Evolutionary conservation across 768 basidiomycete species (phyloP).

Genomic region (Psilocybe azurescens): DNA sequence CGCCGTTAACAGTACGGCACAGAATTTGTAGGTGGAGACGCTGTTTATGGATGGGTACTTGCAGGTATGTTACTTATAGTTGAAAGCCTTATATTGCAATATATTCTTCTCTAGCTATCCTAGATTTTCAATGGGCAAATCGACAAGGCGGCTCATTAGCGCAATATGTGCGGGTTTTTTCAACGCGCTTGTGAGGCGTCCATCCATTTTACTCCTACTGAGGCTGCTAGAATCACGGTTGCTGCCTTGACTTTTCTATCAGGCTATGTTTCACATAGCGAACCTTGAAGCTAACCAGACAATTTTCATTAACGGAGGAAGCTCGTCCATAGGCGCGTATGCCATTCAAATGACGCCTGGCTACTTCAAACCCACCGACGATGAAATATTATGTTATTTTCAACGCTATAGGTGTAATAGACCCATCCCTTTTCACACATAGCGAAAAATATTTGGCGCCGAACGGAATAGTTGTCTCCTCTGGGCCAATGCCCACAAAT

Average conservation of each 20-base stretch:
- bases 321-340: conserved; percentile 68
- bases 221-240: conserved; percentile 69
- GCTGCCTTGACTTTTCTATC: conserved; percentile 61
- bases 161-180: conserved; percentile 58
- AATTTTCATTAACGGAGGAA: conserved; percentile 75
- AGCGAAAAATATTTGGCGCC: conserved; percentile 60
- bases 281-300: conserved; percentile 61
- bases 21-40: conserved; percentile 59
- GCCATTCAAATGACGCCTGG: conserved; percentile 73
- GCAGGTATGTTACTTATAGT: conserved; percentile 4
- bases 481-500: conserved; percentile 49
- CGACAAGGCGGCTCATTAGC: conserved; percentile 66
- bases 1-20: conserved; percentile 60
- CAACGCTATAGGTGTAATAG: conserved; percentile 59
- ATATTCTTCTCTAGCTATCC: no score
- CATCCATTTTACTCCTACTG: conserved; percentile 51
- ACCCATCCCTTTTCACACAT: conserved; percentile 53
- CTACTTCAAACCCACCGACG: conserved; percentile 49
- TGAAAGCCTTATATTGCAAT: no score
- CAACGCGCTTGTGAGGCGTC: conserved; percentile 46
- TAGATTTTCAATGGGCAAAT: conserved; percentile 35
- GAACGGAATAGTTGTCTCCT: conserved; percentile 56
- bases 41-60: conserved; percentile 62
- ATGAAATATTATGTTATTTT: conserved; percentile 62
- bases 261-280: conserved; percentile 52